Evolutionary conservation across 2,329 filamentous ascomycete species (phyloP).

Genomic region (Dactylellina sp.): DNA sequence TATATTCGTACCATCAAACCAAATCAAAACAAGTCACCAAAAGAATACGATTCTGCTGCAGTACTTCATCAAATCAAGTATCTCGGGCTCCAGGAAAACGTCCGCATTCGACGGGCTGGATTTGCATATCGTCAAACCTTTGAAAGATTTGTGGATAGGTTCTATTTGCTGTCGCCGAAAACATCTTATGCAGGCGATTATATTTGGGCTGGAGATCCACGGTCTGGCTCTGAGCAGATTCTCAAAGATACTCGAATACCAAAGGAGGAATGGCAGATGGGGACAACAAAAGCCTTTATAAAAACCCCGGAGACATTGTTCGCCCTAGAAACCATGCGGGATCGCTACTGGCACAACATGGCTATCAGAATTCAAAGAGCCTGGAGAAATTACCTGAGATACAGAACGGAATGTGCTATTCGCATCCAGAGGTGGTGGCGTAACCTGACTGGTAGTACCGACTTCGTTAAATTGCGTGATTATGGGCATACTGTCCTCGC

Average conservation of each 20-base stretch:
- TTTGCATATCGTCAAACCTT: slow-evolving; percentile 99
- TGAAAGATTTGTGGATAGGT: slow-evolving; percentile 94
- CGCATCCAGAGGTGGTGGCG: slow-evolving; percentile 93
- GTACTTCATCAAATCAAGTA: slow-evolving; percentile 95
- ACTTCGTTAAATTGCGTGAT: slow-evolving; percentile 88
- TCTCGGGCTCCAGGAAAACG: slow-evolving; percentile 98
- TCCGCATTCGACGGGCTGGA: slow-evolving; percentile 95
- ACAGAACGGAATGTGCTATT: slow-evolving; percentile 90
- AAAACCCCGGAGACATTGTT: slow-evolving; percentile 96
- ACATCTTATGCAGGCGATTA: slow-evolving; percentile 81
- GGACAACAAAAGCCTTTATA: slow-evolving; percentile 99
- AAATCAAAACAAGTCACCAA: slow-evolving; percentile 94
- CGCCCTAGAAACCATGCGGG: slow-evolving; percentile 95
- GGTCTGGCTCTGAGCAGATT: slow-evolving; percentile 94
- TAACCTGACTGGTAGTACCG: slow-evolving; percentile 88
- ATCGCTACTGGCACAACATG: slow-evolving; percentile 88
- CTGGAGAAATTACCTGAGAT: slow-evolving; percentile 97
- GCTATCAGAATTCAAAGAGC: slow-evolving; percentile 89
- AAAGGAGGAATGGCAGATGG: slow-evolving; percentile 92
- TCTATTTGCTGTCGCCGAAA: slow-evolving; percentile 91
- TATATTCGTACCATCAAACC: slow-evolving; percentile 99
- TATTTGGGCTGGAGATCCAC: slow-evolving; percentile 72
- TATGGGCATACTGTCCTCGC: slow-evolving; percentile 84
- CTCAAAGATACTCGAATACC: slow-evolving; percentile 78
- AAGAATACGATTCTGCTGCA: slow-evolving; percentile 99